phyloP scores from a whole-genome alignment of 768 basidiomycete species.

The Kwoniella pini region DNA sequence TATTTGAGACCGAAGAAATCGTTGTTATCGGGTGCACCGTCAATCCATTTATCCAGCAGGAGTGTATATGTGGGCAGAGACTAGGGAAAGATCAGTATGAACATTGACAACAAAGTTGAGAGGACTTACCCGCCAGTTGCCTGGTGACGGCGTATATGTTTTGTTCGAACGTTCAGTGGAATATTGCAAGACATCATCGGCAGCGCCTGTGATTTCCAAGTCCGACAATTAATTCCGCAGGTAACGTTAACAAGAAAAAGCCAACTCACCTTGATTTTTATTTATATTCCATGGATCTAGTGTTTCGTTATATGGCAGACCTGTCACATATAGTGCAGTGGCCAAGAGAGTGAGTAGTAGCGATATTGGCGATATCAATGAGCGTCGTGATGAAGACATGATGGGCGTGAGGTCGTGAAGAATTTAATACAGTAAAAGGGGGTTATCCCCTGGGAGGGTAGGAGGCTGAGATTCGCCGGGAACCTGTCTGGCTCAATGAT shows the following conservation, averaged over 20 bases:
- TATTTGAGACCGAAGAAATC: conserved; percentile 78
- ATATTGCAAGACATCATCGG: conserved; percentile 63
- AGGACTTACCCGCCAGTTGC: conserved; percentile 70
- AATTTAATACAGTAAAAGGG: background rate
- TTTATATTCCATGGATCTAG: conserved; percentile 54
- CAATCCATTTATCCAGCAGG: conserved; percentile 87
- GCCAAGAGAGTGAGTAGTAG: conserved; percentile 6
- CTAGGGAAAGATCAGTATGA: conserved; percentile 16
- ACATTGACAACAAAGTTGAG: background rate
- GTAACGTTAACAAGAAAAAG: background rate
- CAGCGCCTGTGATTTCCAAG: conserved; percentile 28
- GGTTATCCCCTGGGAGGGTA: background rate
- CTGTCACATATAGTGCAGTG: conserved; percentile 9
- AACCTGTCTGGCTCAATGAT: conserved; percentile 6
- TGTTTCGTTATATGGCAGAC: conserved; percentile 46
- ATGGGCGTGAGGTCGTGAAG: conserved; percentile 3
- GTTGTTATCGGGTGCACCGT: conserved; percentile 88
- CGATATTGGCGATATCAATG: background rate
- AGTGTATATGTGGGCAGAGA: conserved; percentile 53
- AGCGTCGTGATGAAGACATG: conserved; percentile 10
- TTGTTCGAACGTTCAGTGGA: conserved; percentile 63
- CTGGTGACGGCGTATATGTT: conserved; percentile 74
- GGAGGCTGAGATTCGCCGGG: background rate
- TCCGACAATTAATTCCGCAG: conserved; percentile 4
- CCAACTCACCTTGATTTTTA: conserved; percentile 47